Base-by-base conservation (phyloP, 306 rosid genomes). In the Sophora flavescens region DNA sequence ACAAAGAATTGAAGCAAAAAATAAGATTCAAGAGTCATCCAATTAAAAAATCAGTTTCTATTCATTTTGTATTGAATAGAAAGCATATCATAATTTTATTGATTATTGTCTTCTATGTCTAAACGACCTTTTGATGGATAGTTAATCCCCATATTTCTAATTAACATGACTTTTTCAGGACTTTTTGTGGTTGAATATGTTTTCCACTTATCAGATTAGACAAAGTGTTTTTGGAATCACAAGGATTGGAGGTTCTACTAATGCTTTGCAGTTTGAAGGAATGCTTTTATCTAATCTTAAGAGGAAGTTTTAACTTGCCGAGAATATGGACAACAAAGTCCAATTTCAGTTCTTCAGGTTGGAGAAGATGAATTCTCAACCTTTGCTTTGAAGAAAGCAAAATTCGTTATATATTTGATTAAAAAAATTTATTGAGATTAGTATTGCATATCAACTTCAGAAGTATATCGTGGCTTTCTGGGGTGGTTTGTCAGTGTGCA, bases 151-250 rank as follows among this genome's bases (percentile, higher is more conserved):
- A 75, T 38, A 57, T 62, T 60, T 50, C 60, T 47, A 18, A 39
- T 51, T 8, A 41, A 28, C 38, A 15, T 61, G 44, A 38, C 26
- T 26, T 35, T 59, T 15, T 15, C 12, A 14, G 2, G 47, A 30
- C 22, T 22, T 58, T 26, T 75, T 22, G 14, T 0, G 2, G 7
- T 51, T 44, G 45, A 77, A 75, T 73, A 57, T 51, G 10, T 68
- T 78, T 75, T 82, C 35, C 63, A 75, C 51, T 71, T n/a, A 68
- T 68, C 97, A 95, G 99, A 95, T 95, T 54, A 90, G 99, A 84
- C 86, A 82, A 76, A 84, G 92, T 75, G 97, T 92, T 50, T 92
- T 90, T 63, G 93, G 88, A 84, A 76, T 81, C 86, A 87, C 88
- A 64, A 92, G 79, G 72, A 82, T 54, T n/a, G 85, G 65, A 45